Percentiles rank a stretch among this genome's conserved stretches.
These are phyloP conservation scores for Wickerhamiella sergipiensis DNA, from an alignment of 805 yeast genomes.

Conservation along the genomic window DNA sequence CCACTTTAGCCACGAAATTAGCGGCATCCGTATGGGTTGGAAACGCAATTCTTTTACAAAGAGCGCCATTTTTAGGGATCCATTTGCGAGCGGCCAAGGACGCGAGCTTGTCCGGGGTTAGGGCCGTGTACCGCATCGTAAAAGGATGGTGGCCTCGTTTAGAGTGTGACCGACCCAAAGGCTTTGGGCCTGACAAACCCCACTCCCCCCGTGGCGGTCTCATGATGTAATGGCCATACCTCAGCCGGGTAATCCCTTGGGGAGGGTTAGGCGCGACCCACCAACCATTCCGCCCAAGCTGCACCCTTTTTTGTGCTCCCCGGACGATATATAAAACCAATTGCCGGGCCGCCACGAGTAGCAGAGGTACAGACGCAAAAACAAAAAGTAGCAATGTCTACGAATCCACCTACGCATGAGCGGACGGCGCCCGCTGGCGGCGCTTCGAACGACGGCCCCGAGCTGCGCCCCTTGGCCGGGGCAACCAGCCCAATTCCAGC, in stretches of 20 bases:
- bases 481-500: not conserved
- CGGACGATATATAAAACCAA: not conserved
- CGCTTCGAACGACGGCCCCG: not conserved
- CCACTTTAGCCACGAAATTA: slow-evolving; percentile 10
- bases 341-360: not conserved
- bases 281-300: not conserved
- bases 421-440: not conserved
- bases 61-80: slow-evolving; percentile 5
- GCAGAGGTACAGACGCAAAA: not conserved
- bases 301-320: not conserved
- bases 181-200: no score
- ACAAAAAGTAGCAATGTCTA: not conserved
- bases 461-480: not conserved
- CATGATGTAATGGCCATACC: not conserved
- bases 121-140: not conserved
- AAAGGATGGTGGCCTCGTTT: no score
- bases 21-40: slow-evolving; percentile 16
- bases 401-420: not conserved
- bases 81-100: slow-evolving; percentile 7
- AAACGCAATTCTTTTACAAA: slow-evolving; percentile 11
- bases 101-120: not conserved
- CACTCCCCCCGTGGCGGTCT: no score
- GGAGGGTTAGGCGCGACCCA: not conserved
- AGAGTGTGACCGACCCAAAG: no score
- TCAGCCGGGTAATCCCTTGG: not conserved